Evolutionary conservation across 345 rosid genomes (phyloP), one percentile per base, ranked within the genome.

Genomic region (Rhodomyrtus tomentosa): DNA sequence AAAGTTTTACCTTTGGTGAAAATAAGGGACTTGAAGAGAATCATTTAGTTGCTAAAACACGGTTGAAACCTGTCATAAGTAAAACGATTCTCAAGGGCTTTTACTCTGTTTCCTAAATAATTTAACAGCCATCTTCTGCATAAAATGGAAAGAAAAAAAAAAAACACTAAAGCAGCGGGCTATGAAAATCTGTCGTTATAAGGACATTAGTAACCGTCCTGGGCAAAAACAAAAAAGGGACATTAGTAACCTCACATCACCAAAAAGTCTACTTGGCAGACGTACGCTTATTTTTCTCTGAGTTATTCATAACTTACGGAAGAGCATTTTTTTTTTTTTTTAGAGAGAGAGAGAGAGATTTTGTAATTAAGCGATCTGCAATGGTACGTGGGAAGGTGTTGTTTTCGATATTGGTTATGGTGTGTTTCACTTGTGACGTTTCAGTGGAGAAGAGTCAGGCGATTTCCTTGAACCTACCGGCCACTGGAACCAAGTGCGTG

Each of bases 401-500:
- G 87, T 53, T 85, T 50, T 55, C 52, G 51, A 82, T 81, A 36
- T 16, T 62, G 38, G 53, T 73, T 55, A 50, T 45, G 87, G 48
- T 48, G 83, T 51, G 83, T 53, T 27, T 81, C 59, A 0, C 18
- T 42, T 85, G 81, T 81, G 81, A 16, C 81, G 80, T 50, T 59
- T 58, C 15, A 50, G 54, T 85, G 72, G 87, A 86, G 84, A 84
- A 83, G 81, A 55, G 87, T 48, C 89, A 92, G 36, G 97, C 93
- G 48, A 83, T 96, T n/a, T 96, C 98, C 98, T 87, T 96, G 80
- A 93, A 38, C 83, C n/a, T 96, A 55, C 98, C 98, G 10, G 51
- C 87, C 36, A 13, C 94, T 5, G 95, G 95, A 42, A 92, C 95
- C 50, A 96, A 95, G 87, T 96, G 98, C 91, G 96, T 96, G n/a